Evolutionary conservation across 73 alveolate genomes (phyloP).

Genomic region (Paramecium pentaurelia): DNA sequence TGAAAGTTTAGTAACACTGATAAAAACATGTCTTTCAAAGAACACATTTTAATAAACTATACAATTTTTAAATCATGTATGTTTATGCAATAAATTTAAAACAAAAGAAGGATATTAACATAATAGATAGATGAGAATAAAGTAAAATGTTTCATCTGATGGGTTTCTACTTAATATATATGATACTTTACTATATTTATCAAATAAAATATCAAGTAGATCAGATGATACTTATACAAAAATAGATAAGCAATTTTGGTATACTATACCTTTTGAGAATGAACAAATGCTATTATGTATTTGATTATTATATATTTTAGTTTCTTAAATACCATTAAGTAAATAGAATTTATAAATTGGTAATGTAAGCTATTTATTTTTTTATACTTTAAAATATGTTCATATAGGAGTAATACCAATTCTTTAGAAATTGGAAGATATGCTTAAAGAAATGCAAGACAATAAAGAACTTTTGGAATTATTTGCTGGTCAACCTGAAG

Average conservation of each 20-base stretch:
- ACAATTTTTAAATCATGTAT: neutral
- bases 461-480: neutral
- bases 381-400: neutral
- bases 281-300: neutral
- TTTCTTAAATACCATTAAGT: neutral
- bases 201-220: neutral
- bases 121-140: neutral
- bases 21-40: neutral
- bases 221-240: neutral
- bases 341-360: neutral
- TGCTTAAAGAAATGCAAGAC: neutral
- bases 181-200: neutral
- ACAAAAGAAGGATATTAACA: neutral
- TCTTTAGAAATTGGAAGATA: neutral
- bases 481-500: neutral
- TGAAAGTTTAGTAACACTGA: neutral
- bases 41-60: neutral
- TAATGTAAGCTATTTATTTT: conserved; percentile 8
- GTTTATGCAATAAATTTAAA: neutral
- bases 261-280: neutral
- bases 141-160: neutral
- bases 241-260: neutral
- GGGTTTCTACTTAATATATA: neutral
- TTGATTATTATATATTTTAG: neutral
- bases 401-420: neutral